Conservation (phyloP, 2,329 filamentous ascomycete genomes). For the Chaetomium sp. region DNA sequence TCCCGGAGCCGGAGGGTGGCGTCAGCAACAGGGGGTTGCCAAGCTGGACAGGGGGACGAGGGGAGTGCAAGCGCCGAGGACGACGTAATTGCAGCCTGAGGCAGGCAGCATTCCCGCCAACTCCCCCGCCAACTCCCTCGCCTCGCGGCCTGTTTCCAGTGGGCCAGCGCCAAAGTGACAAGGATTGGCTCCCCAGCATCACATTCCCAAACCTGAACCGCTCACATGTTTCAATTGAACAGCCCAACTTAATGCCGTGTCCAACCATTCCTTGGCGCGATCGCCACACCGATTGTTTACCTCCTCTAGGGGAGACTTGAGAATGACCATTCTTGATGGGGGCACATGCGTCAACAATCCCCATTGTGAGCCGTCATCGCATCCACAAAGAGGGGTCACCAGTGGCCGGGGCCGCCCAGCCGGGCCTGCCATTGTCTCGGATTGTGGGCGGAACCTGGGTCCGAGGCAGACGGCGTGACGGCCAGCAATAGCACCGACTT, state of each 20-base stretch:
- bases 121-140: too few species aligned
- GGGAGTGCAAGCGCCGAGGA: background rate
- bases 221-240: background rate
- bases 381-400: conserved; percentile 4
- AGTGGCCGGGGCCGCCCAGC: background rate
- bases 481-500: background rate
- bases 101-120: background rate
- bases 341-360: background rate
- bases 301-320: background rate
- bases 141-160: too few species aligned
- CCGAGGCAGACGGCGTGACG: conserved; percentile 1
- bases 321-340: background rate
- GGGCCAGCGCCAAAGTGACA: background rate
- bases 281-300: background rate
- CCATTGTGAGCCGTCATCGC: background rate
- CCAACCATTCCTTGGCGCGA: background rate
- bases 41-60: background rate
- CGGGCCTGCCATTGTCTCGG: conserved; percentile 14
- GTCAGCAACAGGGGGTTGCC: background rate
- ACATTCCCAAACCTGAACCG: background rate
- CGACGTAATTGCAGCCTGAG: conserved; percentile 24
- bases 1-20: conserved; percentile 1
- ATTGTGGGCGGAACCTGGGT: background rate
- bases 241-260: background rate
- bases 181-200: background rate